Conservation (phyloP, 805 yeast genomes). For the Candida maris region DNA sequence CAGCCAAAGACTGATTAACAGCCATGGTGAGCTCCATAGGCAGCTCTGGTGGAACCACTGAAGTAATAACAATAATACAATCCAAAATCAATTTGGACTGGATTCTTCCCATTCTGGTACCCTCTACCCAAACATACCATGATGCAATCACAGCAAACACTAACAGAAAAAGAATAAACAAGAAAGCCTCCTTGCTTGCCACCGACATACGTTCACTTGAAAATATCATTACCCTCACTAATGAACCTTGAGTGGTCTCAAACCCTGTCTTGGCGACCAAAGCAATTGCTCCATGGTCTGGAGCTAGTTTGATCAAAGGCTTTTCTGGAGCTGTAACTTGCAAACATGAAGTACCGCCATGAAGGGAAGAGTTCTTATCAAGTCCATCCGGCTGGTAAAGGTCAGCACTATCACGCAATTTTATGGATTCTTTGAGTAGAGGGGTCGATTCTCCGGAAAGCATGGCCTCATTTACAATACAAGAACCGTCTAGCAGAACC, state of each 20-base stretch:
- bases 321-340: constrained; percentile 77
- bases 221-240: constrained; percentile 96
- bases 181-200: constrained; percentile 90
- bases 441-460: constrained; percentile 98
- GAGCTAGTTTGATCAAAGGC: constrained; percentile 53
- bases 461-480: constrained; percentile 98
- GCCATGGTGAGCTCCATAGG: constrained; percentile 99
- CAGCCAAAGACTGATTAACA: constrained; percentile 85
- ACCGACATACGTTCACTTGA: constrained; percentile 95
- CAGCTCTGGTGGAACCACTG: constrained; percentile 97
- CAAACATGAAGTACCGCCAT: constrained; percentile 94
- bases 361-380: constrained; percentile 84
- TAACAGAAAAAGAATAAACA: constrained; percentile 84
- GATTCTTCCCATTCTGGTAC: constrained; percentile 91
- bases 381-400: constrained; percentile 69
- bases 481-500: constrained; percentile 80
- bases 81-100: constrained; percentile 91
- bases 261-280: constrained; percentile 93
- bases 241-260: constrained; percentile 95
- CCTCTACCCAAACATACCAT: constrained; percentile 98
- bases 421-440: constrained; percentile 84
- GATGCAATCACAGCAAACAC: constrained; percentile 93
- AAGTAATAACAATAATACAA: constrained; percentile 92
- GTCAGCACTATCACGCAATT: constrained; percentile 73
- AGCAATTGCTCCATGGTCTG: constrained; percentile 91